Evolutionary conservation across 164 flowering plant species (phyloP).

Genomic region (Cinnamomum chago): DNA sequence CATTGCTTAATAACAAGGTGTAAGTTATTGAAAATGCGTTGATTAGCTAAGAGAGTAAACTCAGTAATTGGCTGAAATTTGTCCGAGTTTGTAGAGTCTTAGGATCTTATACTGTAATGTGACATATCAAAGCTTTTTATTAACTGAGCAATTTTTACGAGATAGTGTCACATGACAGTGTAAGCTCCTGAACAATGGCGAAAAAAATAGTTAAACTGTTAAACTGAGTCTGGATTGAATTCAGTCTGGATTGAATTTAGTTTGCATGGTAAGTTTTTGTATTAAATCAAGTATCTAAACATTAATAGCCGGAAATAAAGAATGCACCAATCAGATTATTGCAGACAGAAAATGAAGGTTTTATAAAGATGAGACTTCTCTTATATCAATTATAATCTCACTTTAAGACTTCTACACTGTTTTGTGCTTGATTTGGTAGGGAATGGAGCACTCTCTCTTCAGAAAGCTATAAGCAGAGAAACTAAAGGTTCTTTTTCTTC

Average conservation of each 20-base stretch:
- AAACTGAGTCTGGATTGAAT: not conserved
- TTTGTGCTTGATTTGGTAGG: constrained; percentile 9
- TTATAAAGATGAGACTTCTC: not conserved
- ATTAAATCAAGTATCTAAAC: not conserved
- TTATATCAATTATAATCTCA: not conserved
- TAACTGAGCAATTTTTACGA: too few relatives aligned
- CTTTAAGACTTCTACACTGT: not conserved
- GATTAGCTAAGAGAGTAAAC: too few relatives aligned
- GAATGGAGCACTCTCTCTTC: constrained; percentile 2
- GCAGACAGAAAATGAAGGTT: constrained; percentile 23
- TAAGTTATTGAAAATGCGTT: not conserved
- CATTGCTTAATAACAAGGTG: not conserved
- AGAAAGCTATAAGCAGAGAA: not conserved
- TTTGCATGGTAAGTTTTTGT: not conserved
- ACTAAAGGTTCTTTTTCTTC: not conserved
- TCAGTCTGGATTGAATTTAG: not conserved
- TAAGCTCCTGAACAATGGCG: too few relatives aligned
- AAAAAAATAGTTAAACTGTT: too few relatives aligned
- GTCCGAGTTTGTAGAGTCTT: too few relatives aligned
- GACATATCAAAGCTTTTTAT: too few relatives aligned
- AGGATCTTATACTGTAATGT: too few relatives aligned
- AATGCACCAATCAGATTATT: not conserved
- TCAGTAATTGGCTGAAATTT: too few relatives aligned
- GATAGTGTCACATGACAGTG: too few relatives aligned
- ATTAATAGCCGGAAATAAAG: constrained; percentile 11